Base-by-base conservation (phyloP, 2,329 filamentous ascomycete species). In the Apiospora hydei region DNA sequence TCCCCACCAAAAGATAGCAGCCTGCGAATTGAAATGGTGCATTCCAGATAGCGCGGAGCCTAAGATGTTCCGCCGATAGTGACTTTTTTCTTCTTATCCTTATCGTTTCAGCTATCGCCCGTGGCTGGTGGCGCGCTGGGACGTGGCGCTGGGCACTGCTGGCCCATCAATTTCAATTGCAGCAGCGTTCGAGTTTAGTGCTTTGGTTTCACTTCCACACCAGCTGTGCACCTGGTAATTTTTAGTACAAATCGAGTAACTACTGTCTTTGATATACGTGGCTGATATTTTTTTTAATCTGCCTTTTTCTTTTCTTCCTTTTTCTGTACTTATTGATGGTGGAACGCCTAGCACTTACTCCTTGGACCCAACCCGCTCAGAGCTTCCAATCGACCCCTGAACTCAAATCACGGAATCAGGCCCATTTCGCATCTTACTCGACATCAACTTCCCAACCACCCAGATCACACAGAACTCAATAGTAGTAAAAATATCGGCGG, bases 11-110 rank as follows among this genome's bases (percentile, higher is more conserved):
- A 67, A 68, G 44, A 68, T 68, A 47, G 10, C 14, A 44, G 44
- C 14, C 66, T 47, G 34, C 66, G 66, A 68, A 68, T 68, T 68
- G 66, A 68, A 68, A 21, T 64, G 57, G 57, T 64, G 57, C 57
- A 64, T 64, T 64, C 1, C 30, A 21, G 57, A 64, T 41, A 64
- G 57, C 57, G n/a, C 57, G 57, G 57, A 64, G 18, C 18, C 57
- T 64, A 64, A 64, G 57, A 64, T 64, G 57, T n/a, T 64, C 57
- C 57, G 57, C 57, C 34, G 57, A 64, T 64, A 64, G 41, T 30
- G 57, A 64, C 34, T 41, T 64, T 64, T 64, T 64, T 41, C 11
- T 68, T 26, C 41, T 68, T 47, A 8, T 68, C 66, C 8, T 47
- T 44, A 18, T 10, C 66, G 4, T 18, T 11, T 38, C 26, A 4